Base-by-base conservation (phyloP, 176 grass and related monocot genomes). In the Carex pumila region DNA sequence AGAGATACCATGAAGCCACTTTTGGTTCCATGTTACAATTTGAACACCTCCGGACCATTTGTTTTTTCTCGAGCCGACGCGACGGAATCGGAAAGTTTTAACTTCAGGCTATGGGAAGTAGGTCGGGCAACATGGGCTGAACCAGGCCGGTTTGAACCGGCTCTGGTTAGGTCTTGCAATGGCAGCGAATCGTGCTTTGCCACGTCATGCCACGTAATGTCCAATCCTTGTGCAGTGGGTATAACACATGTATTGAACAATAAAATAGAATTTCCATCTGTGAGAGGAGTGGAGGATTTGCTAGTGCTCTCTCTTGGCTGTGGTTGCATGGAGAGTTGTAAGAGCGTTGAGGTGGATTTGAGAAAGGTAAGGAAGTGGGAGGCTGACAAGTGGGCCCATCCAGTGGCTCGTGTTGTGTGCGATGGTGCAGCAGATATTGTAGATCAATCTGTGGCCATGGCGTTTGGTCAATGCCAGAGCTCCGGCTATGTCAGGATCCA, bases 241-340 rank as follows among this genome's bases (percentile, higher is more conserved):
- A 93, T 95, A 88, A 98, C 96, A 15, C 96, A 98, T 88, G 96
- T 98, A 31, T 91, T 98, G 56, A 91, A 98, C 88, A 98, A 98
- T 88, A 95, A 95, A 89, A 91, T 93, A 70, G 93, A 98, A 86
- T 98, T 95, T 90, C 93, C 96, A 5, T 92, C 88, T 84, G 91
- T 98, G 6, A 93, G 91, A 84, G 93, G 96, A 47, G 96, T 98
- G 71, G 96, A 98, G 88, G 93, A 98, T 88, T 90, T 98, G 79
- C 85, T 98, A 50, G 96, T 98, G 17, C 96, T 98, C 71, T 98
- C 96, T 87, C 86, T 98, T 74, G 96, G 96, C 30, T 92, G 93
- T 36, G 92, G 96, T 79, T 87, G 84, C 1, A 89, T 79, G 32
- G 88, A 85, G 3, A 82, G 60, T 82, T 39, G 80, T 63, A 68